Percentiles rank a stretch among this genome's conserved stretches.
Conservation (phyloP, 2,329 filamentous ascomycete genomes). For the Trichoderma pleuroti region DNA sequence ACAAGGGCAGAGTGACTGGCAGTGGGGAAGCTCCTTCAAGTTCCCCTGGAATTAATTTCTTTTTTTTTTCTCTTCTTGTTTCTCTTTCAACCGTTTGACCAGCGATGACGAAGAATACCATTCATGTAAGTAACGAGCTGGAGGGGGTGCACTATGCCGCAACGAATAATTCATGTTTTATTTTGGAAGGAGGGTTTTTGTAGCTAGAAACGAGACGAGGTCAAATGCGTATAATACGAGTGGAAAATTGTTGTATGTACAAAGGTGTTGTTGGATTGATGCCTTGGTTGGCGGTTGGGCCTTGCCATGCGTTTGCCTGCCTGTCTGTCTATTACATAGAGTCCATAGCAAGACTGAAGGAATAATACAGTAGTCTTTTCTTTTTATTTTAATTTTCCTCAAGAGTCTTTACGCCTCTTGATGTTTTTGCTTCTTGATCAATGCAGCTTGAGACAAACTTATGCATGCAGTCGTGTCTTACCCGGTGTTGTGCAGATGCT, state of each 20-base stretch:
- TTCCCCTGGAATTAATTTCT: not conserved
- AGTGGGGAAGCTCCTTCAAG: conserved; percentile 2
- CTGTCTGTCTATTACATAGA: not conserved
- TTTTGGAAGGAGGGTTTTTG: not conserved
- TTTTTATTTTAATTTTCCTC: no score
- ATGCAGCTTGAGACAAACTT: not conserved
- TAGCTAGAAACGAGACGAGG: conserved; percentile 9
- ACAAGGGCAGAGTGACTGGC: not conserved
- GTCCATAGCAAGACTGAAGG: not conserved
- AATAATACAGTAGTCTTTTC: not conserved
- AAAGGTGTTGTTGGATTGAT: not conserved
- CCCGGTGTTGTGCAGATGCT: not conserved
- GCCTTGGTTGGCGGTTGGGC: not conserved
- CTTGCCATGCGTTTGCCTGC: not conserved
- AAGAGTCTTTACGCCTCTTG: not conserved
- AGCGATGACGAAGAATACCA: conserved; percentile 18
- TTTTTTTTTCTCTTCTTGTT: not conserved
- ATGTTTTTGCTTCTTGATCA: not conserved
- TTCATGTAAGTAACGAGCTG: conserved; percentile 13
- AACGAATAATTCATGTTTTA: conserved; percentile 11
- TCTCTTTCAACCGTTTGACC: not conserved
- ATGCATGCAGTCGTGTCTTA: not conserved
- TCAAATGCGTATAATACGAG: conserved; percentile 10
- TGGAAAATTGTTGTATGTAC: not conserved
- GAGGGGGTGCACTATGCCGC: conserved; percentile 8